phyloP scores from a whole-genome alignment of 2,329 filamentous ascomycete species.

The Calonectria leucothoes region DNA sequence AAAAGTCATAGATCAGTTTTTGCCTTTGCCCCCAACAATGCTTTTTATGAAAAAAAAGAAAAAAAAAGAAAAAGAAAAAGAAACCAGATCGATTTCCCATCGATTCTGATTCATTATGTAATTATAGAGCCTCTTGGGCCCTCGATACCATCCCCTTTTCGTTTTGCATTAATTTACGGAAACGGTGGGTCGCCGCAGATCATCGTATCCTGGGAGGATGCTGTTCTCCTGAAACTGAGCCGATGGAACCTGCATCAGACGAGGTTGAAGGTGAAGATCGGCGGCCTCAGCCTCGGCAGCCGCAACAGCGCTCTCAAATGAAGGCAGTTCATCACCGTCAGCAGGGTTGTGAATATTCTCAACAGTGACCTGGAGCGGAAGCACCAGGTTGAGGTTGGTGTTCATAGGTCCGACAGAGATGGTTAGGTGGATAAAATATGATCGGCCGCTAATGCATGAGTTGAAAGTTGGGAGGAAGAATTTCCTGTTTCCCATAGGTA shows the following conservation, averaged over 20 bases:
- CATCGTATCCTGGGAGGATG: conserved; percentile 55
- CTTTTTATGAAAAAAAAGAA: conserved; percentile 25
- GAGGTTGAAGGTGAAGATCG: conserved; percentile 56
- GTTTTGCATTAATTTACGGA: conserved; percentile 33
- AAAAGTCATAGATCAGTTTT: conserved; percentile 28
- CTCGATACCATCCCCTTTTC: too few species aligned
- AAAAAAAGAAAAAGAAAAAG: conserved; percentile 17
- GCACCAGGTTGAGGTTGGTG: conserved; percentile 55
- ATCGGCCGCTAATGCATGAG: conserved; percentile 66
- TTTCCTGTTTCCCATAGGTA: conserved; percentile 61
- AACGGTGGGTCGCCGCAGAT: conserved; percentile 43
- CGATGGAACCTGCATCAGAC: conserved; percentile 50
- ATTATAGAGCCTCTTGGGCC: conserved; percentile 4
- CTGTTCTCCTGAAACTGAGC: conserved; percentile 45
- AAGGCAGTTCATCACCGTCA: conserved; percentile 53
- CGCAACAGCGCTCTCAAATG: conserved; percentile 61
- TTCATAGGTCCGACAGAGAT: conserved; percentile 56
- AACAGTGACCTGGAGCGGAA: conserved; percentile 65
- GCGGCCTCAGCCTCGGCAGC: conserved; percentile 55
- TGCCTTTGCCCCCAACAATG: conserved; percentile 24
- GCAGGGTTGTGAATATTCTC: conserved; percentile 49
- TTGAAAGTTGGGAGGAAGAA: conserved; percentile 68
- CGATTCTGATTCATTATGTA: conserved; percentile 36
- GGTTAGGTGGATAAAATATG: conserved; percentile 64
- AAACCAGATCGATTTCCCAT: conserved; percentile 25